A percentile compares a stretch with the other conserved stretches of the same genome.
Conservation (phyloP, 768 basidiomycete species). For the Lentinula sp. region DNA sequence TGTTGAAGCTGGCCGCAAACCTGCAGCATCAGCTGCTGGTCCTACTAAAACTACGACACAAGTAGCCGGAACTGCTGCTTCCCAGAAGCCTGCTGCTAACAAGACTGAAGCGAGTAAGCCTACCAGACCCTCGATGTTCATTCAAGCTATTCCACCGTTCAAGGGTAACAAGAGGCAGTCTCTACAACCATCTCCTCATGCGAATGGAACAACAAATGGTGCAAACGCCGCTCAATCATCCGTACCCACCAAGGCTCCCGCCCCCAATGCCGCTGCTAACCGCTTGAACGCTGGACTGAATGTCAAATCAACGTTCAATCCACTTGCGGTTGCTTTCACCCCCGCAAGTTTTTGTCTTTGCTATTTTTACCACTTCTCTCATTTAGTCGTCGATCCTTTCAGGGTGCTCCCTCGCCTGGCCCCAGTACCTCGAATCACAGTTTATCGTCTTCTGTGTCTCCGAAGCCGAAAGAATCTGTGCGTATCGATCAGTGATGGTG, state of each 20-base stretch:
- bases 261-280: conserved; percentile 16
- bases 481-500: conserved; percentile 9
- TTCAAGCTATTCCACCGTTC: conserved; percentile 90
- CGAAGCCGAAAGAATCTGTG: conserved; percentile 62
- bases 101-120: conserved; percentile 23
- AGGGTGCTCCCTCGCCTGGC: conserved; percentile 45
- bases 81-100: conserved; percentile 25
- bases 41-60: conserved; percentile 23
- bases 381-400: conserved; percentile 7
- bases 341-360: conserved; percentile 39
- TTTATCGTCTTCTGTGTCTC: conserved; percentile 44
- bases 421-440: conserved; percentile 24
- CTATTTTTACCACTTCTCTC: conserved; percentile 16
- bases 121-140: conserved; percentile 60
- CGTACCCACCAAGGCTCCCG: conserved; percentile 18
- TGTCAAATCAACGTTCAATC: conserved; percentile 85
- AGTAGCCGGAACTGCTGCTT: conserved; percentile 10
- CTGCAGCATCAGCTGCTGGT: conserved; percentile 13
- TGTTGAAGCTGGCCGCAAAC: conserved; percentile 20
- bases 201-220: background rate
- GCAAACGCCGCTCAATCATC: conserved; percentile 21
- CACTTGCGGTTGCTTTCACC: conserved; percentile 80
- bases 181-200: conserved; percentile 15
- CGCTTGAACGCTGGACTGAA: conserved; percentile 47
- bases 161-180: conserved; percentile 45